Conservation (phyloP, 805 yeast genomes). For the Yarrowia sp. region DNA sequence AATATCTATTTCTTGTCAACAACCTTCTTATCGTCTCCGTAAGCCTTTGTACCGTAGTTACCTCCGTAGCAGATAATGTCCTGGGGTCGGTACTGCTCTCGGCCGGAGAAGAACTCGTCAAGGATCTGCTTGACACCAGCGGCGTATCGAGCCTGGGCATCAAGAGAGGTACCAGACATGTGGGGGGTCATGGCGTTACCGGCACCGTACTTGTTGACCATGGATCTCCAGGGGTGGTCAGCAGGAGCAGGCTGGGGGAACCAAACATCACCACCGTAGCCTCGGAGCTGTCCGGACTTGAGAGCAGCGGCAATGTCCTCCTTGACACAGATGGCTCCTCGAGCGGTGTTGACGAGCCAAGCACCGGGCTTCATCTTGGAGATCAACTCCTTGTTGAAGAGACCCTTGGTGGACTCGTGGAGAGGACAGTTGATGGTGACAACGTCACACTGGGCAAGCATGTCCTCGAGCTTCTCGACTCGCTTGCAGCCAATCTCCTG, state of each 20-base stretch:
- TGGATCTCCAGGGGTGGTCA: conserved; percentile 73
- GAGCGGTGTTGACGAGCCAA: conserved; percentile 55
- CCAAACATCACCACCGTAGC: conserved; percentile 58
- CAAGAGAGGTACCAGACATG: conserved; percentile 73
- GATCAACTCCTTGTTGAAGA: conserved; percentile 46
- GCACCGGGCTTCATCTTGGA: conserved; percentile 54
- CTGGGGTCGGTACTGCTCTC: conserved; percentile 68
- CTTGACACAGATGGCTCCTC: conserved; percentile 62
- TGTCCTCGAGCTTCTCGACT: conserved; percentile 48
- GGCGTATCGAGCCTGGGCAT: conserved; percentile 75
- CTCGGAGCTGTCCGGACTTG: conserved; percentile 49
- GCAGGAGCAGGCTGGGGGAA: conserved; percentile 47
- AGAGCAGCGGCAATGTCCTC: conserved; percentile 48
- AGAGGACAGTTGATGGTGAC: conserved; percentile 53
- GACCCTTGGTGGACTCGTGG: conserved; percentile 50
- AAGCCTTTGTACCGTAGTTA: conserved; percentile 68
- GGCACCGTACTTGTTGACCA: conserved; percentile 63
- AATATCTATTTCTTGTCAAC: conserved; percentile 29
- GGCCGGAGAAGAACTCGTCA: conserved; percentile 58
- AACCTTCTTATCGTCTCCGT: conserved; percentile 50
- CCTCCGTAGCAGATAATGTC: conserved; percentile 72
- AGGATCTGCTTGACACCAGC: conserved; percentile 66
- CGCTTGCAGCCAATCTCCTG: conserved; percentile 49
- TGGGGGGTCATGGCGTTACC: conserved; percentile 89
- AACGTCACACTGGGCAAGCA: conserved; percentile 49